Base-by-base conservation (phyloP, 768 basidiomycete genomes). In the Russula brevipes region DNA sequence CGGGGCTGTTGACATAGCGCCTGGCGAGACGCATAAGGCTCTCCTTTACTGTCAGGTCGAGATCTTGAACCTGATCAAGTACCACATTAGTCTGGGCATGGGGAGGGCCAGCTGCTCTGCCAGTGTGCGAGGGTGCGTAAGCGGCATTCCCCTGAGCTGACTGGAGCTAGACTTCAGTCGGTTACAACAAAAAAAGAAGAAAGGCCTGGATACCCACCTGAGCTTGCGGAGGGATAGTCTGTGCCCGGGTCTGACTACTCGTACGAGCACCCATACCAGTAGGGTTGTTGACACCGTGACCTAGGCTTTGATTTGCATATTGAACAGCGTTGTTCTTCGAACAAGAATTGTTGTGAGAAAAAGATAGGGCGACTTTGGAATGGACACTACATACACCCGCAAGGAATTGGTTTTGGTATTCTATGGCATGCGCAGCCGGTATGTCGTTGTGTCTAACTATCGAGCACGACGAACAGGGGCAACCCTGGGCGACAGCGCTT, bases 1-100 rank as follows among this genome's bases (percentile, higher is more conserved):
- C 36, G 0, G 54, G 54, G 39, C 50, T 55, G 54, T 61, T 55
- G n/a, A 61, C 12, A 39, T 61, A 55, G 11, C n/a, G 31, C 5
- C 16, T 14, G 4, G 60, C 60, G 14, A 55, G 2, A 41, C 46
- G 60, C 47, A 46, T 52, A 8, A 54, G 46, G n/a, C n/a, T 10
- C 33, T 50, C 60, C 2, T 31, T 12, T 1, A 30, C 52, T 11
- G 52, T n/a, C 33, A 38, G 12, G 9, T 60, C 52, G 17, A 51
- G 10, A 30, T 17, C 1, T 38, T 36, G 59, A 38, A 35, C n/a
- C 19, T 44, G 12, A 14, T 14, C 8, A 17, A 30, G 10, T n/a
- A 1, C 16, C 14, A 6, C 14, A 5, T n/a, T 39, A 8, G 35
- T 1, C 7, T 44, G 14, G 12, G 16, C 39, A 44, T 55, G 54